phyloP scores from a whole-genome alignment of 805 yeast genomes.

The Wickerhamiella alocasiicola region DNA sequence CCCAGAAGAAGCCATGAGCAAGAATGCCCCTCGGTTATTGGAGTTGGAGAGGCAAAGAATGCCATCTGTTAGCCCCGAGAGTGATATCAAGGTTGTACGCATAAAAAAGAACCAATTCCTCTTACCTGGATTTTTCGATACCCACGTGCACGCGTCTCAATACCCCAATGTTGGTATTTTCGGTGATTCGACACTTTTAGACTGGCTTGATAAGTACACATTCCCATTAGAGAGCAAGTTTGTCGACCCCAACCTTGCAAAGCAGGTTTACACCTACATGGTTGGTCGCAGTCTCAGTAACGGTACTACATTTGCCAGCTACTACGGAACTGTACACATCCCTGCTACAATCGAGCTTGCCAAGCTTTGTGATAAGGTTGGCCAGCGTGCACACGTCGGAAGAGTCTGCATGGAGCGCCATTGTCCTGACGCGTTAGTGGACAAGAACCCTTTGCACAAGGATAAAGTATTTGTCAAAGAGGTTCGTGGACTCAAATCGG shows the following conservation, averaged over 20 bases:
- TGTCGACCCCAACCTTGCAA: slow-evolving; percentile 41
- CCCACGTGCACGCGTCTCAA: slow-evolving; percentile 78
- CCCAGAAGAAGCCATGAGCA: slow-evolving; percentile 10
- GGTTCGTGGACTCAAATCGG: slow-evolving; percentile 37
- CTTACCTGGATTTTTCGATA: slow-evolving; percentile 73
- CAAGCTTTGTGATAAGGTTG: slow-evolving; percentile 46
- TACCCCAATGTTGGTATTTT: slow-evolving; percentile 75
- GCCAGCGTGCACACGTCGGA: slow-evolving; percentile 86
- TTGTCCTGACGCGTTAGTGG: slow-evolving; percentile 53
- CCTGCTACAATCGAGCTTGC: slow-evolving; percentile 68
- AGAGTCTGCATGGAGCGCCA: slow-evolving; percentile 88
- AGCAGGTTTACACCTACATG: slow-evolving; percentile 49
- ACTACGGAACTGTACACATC: slow-evolving; percentile 79
- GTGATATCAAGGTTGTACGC: slow-evolving; percentile 9
- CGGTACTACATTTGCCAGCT: slow-evolving; percentile 90
- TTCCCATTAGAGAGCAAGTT: slow-evolving; percentile 77
- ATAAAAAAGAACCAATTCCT: slow-evolving; percentile 35
- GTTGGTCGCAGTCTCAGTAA: slow-evolving; percentile 54
- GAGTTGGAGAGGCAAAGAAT: slow-evolving; percentile 21
- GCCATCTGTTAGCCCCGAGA: background rate
- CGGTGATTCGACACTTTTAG: slow-evolving; percentile 70
- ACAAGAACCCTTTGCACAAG: slow-evolving; percentile 40
- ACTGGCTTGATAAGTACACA: slow-evolving; percentile 81
- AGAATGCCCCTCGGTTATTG: slow-evolving; percentile 19
- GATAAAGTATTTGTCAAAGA: slow-evolving; percentile 48